phyloP scores from a whole-genome alignment of 306 rosid species.

The Dicorynia guianensis region DNA sequence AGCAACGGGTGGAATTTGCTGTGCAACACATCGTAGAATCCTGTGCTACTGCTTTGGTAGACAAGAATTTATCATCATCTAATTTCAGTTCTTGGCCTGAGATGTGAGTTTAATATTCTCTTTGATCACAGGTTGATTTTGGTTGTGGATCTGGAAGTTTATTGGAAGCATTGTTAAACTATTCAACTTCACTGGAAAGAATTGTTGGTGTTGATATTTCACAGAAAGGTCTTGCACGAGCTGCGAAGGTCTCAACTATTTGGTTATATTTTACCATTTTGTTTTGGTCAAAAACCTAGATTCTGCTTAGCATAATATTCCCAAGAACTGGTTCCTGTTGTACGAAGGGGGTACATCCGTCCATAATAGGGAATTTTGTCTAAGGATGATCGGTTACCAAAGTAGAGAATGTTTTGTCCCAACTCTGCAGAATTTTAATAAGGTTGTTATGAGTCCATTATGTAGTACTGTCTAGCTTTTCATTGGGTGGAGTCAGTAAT shows the following conservation, averaged over 20 bases:
- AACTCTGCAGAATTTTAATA: slow-evolving; percentile 3
- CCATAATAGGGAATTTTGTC: slow-evolving; percentile 5
- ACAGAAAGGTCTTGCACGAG: slow-evolving; percentile 79
- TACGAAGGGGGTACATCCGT: background rate
- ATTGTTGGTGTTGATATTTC: slow-evolving; percentile 94
- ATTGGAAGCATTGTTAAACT: slow-evolving; percentile 86
- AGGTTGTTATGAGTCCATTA: slow-evolving; percentile 31
- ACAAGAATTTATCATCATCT: slow-evolving; percentile 31
- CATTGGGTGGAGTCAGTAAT: background rate
- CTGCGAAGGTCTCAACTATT: slow-evolving; percentile 76
- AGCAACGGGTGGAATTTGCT: slow-evolving; percentile 96
- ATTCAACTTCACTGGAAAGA: slow-evolving; percentile 73
- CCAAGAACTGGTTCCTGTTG: slow-evolving; percentile 4
- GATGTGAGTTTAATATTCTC: slow-evolving; percentile 45
- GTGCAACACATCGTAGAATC: slow-evolving; percentile 75
- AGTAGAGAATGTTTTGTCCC: slow-evolving; percentile 25
- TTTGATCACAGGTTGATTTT: slow-evolving; percentile 79
- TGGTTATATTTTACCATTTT: slow-evolving; percentile 19
- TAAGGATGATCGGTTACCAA: slow-evolving; percentile 8
- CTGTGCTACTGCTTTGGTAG: slow-evolving; percentile 77
- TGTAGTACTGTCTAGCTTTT: background rate
- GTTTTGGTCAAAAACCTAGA: slow-evolving; percentile 1
- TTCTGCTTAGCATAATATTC: background rate
- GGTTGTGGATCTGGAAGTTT: slow-evolving; percentile 99
- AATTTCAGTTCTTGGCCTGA: slow-evolving; percentile 27